phyloP scores from a whole-genome alignment of 139 green algal genomes.

The Micractinium conductrix region DNA sequence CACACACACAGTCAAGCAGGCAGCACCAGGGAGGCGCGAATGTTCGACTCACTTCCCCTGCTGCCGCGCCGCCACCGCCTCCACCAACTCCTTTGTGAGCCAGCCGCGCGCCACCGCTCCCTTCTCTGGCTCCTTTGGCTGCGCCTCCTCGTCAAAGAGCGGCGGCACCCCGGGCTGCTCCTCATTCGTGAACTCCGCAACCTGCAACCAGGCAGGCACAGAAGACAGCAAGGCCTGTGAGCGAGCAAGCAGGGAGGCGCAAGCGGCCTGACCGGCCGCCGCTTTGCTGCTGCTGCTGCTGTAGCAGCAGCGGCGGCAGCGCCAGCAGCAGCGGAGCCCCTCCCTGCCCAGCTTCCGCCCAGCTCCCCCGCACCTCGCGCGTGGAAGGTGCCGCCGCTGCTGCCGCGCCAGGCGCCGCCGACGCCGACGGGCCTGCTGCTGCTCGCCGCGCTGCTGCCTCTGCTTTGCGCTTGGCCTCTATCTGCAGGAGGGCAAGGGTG shows the following conservation, averaged over 20 bases:
- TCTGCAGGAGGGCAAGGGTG: constrained; percentile 14
- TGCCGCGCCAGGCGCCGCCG: constrained; percentile 6
- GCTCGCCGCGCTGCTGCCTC: constrained; percentile 49
- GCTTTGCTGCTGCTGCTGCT: too few species aligned
- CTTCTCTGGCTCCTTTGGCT: constrained; percentile 49
- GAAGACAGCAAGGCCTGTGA: too few species aligned
- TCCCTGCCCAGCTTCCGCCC: neutral
- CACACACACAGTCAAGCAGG: neutral
- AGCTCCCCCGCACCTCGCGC: constrained; percentile 39
- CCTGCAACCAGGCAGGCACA: neutral
- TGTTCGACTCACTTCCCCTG: constrained; percentile 35
- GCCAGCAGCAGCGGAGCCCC: too few species aligned
- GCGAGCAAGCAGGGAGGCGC: too few species aligned
- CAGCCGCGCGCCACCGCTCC: constrained; percentile 2
- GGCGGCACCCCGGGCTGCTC: constrained; percentile 59
- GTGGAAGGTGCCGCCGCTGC: neutral
- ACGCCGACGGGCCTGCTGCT: neutral
- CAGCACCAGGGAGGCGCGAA: too few species aligned
- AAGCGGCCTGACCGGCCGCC: neutral
- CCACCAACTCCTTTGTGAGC: neutral
- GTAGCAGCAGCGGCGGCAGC: too few species aligned
- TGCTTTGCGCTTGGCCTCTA: constrained; percentile 64
- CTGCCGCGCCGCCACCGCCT: constrained; percentile 10
- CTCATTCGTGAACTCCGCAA: constrained; percentile 29
- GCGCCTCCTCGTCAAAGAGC: constrained; percentile 62